phyloP scores from a whole-genome alignment of 2,329 filamentous ascomycete species.

The Lasiodiplodia gonubiensis region DNA sequence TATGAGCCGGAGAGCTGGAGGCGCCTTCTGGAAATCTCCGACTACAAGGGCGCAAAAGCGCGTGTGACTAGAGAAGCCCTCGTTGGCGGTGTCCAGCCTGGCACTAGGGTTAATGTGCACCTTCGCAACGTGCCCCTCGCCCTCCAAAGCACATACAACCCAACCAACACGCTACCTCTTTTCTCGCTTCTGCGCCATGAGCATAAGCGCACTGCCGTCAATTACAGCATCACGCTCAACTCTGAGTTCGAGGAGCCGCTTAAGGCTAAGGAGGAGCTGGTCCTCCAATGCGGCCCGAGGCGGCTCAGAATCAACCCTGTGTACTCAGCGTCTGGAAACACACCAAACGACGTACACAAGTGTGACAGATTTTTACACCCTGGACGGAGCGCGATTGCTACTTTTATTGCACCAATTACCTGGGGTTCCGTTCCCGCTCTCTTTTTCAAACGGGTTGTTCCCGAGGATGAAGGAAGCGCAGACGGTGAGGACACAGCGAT shows the following conservation, averaged over 20 bases:
- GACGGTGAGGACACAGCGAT: constrained; percentile 42
- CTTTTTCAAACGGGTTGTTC: constrained; percentile 74
- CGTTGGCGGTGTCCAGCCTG: constrained; percentile 83
- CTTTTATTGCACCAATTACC: constrained; percentile 86
- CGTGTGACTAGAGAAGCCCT: constrained; percentile 80
- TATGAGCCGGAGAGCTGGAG: constrained; percentile 91
- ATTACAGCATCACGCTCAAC: constrained; percentile 86
- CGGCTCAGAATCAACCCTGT: constrained; percentile 87
- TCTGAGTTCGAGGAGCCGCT: constrained; percentile 77
- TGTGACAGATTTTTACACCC: constrained; percentile 92
- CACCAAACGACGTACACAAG: constrained; percentile 96
- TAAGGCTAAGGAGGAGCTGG: constrained; percentile 89
- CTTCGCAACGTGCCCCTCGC: constrained; percentile 65
- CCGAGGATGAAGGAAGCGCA: constrained; percentile 52
- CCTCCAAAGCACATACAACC: constrained; percentile 60
- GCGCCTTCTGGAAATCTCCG: constrained; percentile 81
- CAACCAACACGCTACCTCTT: constrained; percentile 69
- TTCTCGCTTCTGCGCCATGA: constrained; percentile 93
- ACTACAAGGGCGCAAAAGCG: constrained; percentile 85
- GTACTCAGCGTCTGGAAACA: constrained; percentile 87
- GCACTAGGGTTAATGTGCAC: constrained; percentile 81
- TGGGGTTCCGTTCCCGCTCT: constrained; percentile 92
- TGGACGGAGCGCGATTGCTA: constrained; percentile 85
- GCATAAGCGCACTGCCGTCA: constrained; percentile 88
- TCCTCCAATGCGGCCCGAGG: constrained; percentile 88